Conservation (phyloP, 2,329 filamentous ascomycete genomes). For the Fusarium sp. region DNA sequence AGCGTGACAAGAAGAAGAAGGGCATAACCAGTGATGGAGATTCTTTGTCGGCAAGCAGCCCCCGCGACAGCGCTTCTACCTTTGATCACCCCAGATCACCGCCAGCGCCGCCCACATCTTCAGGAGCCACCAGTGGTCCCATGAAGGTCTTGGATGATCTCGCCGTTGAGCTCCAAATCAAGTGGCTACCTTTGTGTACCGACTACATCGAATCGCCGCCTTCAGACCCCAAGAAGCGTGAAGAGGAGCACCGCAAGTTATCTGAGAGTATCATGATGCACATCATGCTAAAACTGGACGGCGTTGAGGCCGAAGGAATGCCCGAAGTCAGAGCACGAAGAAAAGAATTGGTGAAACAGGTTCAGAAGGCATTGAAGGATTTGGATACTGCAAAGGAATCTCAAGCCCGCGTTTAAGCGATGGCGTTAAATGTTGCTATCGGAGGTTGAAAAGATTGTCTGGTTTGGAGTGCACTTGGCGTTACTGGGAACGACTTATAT, state of each 20-base stretch:
- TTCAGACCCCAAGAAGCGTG: constrained; percentile 74
- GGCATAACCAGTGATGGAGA: constrained; percentile 55
- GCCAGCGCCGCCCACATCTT: constrained; percentile 38
- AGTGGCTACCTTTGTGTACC: constrained; percentile 76
- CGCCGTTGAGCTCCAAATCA: constrained; percentile 72
- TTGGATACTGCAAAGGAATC: constrained; percentile 68
- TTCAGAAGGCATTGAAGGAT: constrained; percentile 76
- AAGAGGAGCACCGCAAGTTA: constrained; percentile 81
- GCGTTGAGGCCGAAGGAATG: constrained; percentile 80
- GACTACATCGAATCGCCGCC: constrained; percentile 76
- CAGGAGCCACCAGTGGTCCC: constrained; percentile 54
- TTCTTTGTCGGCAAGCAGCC: constrained; percentile 58
- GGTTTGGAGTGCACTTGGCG: constrained; percentile 43
- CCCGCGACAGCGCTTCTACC: constrained; percentile 61
- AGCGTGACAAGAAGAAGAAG: constrained; percentile 56
- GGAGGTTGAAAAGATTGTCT: constrained; percentile 36
- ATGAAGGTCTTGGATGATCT: constrained; percentile 77
- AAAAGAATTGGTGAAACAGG: constrained; percentile 81
- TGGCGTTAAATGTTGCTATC: constrained; percentile 20
- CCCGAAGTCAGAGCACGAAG: constrained; percentile 74
- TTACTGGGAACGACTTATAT: constrained; percentile 40
- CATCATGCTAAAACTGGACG: constrained; percentile 82
- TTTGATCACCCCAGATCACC: constrained; percentile 52
- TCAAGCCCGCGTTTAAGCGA: constrained; percentile 19
- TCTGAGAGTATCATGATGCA: constrained; percentile 84